Percentiles rank a stretch among this genome's conserved stretches.
Evolutionary conservation across 2,329 filamentous ascomycete species (phyloP).

Genomic region (Monilinia aucupariae): DNA sequence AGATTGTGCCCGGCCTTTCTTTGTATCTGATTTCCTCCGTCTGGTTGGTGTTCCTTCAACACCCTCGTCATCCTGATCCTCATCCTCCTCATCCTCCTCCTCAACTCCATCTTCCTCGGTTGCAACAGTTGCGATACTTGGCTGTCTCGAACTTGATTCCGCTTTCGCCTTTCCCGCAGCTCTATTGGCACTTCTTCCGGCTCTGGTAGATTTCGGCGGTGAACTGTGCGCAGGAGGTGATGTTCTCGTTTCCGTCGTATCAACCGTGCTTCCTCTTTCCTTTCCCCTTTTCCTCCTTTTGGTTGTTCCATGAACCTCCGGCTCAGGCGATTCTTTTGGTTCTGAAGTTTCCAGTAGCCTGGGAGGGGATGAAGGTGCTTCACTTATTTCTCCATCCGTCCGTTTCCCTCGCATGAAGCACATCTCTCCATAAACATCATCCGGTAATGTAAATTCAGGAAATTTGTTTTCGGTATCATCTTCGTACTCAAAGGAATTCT

Average conservation of each 20-base stretch:
- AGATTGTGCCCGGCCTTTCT: slow-evolving; percentile 22
- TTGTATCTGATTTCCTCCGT: slow-evolving; percentile 24
- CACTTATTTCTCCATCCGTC: slow-evolving; percentile 21
- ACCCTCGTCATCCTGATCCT: slow-evolving; percentile 38
- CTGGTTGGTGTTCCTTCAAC: slow-evolving; percentile 31
- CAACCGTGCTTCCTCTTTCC: slow-evolving; percentile 44
- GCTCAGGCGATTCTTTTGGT: slow-evolving; percentile 18
- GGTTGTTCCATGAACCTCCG: slow-evolving; percentile 8
- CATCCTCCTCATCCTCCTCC: slow-evolving; percentile 34
- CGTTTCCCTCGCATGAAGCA: slow-evolving; percentile 31
- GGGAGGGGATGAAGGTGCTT: slow-evolving; percentile 37
- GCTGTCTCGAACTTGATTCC: slow-evolving; percentile 36
- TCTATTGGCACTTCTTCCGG: slow-evolving; percentile 37
- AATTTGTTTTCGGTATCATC: slow-evolving; percentile 55
- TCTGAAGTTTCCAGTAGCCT: slow-evolving; percentile 28
- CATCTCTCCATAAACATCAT: slow-evolving; percentile 33
- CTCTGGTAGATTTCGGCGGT: slow-evolving; percentile 39
- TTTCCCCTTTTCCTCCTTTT: slow-evolving; percentile 35
- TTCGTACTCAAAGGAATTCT: slow-evolving; percentile 46
- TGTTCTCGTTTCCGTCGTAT: slow-evolving; percentile 45
- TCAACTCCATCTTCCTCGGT: slow-evolving; percentile 36
- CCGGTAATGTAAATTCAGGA: slow-evolving; percentile 60
- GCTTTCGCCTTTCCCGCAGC: slow-evolving; percentile 41
- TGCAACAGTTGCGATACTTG: slow-evolving; percentile 34
- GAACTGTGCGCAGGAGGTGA: slow-evolving; percentile 37